Base-by-base conservation (phyloP, 345 rosid genomes). In the Salix purpurea region DNA sequence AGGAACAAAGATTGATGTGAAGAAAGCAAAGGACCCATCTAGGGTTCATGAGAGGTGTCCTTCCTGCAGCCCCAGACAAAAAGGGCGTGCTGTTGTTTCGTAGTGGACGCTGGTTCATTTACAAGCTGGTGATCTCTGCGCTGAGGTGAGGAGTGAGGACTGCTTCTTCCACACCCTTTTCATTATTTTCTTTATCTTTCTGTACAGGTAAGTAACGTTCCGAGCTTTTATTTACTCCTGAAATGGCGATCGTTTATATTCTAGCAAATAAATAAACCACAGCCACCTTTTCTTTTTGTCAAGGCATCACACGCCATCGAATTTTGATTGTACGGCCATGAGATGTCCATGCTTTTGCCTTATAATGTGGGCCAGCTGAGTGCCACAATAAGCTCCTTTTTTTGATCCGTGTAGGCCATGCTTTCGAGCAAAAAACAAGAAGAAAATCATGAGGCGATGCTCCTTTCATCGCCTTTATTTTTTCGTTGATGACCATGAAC, bases 241-340 rank as follows among this genome's bases (percentile, higher is more conserved):
- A 50, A 46, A 26, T 23, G 40, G 13, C 8, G 5, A 26, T 14
- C 36, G 52, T 9, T 62, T 32, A 72, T 60, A 30, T 24, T 52
- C 58, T 61, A 30, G 32, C 32, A 30, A 30, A 15, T 3, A 48
- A 6, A 19, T 0, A 7, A 7, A 21, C 14, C 32, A 9, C 13
- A 9, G 18, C 9, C 32, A 19, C 60, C 21, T 26, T 75, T 67
- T 14, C 71, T 78, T 76, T 80, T 78, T 23, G 79, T 71, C 72
- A 71, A 71, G 21, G 73, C 68, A 28, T 26, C 70, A 52, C 64
- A 69, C 72, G 48, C 80, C 75, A 61, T 70, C 79, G 75, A 70
- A 75, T 48, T 76, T 78, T 83, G 78, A 71, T 74, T 76, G 84
- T 81, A 83, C 83, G 81, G 76, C 2, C 79, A 69, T 39, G 52